Percentiles rank a stretch among this genome's conserved stretches.
Conservation (phyloP, 2,329 filamentous ascomycete genomes). For the Mycosphaerella sp. region DNA sequence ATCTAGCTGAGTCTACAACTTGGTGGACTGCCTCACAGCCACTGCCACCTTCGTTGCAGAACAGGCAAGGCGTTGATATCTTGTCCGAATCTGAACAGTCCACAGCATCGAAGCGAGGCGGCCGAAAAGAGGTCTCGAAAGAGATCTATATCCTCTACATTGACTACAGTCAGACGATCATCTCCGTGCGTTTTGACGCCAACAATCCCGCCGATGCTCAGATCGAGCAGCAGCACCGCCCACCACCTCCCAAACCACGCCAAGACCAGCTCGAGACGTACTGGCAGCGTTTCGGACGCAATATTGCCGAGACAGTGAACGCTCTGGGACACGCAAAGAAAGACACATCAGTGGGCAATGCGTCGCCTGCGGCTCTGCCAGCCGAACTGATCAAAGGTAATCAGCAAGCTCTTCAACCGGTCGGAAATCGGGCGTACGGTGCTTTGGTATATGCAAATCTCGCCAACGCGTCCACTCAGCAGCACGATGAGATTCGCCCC, state of each 20-base stretch:
- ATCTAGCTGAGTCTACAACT: slow-evolving; percentile 63
- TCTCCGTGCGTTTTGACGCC: slow-evolving; percentile 73
- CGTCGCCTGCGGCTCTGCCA: slow-evolving; percentile 70
- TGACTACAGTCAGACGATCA: slow-evolving; percentile 91
- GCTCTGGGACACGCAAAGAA: slow-evolving; percentile 63
- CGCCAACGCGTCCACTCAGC: slow-evolving; percentile 83
- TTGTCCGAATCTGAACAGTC: slow-evolving; percentile 76
- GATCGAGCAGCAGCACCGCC: slow-evolving; percentile 79
- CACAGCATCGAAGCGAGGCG: slow-evolving; percentile 60
- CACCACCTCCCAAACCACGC: slow-evolving; percentile 70
- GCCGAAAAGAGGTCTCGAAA: slow-evolving; percentile 66
- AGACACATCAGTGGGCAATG: slow-evolving; percentile 75
- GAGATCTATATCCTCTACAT: slow-evolving; percentile 84
- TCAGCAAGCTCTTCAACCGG: slow-evolving; percentile 68
- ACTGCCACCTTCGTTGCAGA: slow-evolving; percentile 74
- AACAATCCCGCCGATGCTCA: slow-evolving; percentile 65
- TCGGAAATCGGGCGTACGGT: slow-evolving; percentile 85
- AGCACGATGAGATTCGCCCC: slow-evolving; percentile 85
- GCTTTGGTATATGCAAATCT: slow-evolving; percentile 91
- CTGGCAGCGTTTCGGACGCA: slow-evolving; percentile 73
- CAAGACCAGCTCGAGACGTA: slow-evolving; percentile 90
- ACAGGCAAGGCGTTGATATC: slow-evolving; percentile 67
- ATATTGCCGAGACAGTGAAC: slow-evolving; percentile 63
- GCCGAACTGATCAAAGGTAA: slow-evolving; percentile 60
- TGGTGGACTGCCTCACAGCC: slow-evolving; percentile 86